A percentile compares a stretch with the other conserved stretches of the same genome.
Conservation (phyloP, 768 basidiomycete species). For the Trametes elegans region DNA sequence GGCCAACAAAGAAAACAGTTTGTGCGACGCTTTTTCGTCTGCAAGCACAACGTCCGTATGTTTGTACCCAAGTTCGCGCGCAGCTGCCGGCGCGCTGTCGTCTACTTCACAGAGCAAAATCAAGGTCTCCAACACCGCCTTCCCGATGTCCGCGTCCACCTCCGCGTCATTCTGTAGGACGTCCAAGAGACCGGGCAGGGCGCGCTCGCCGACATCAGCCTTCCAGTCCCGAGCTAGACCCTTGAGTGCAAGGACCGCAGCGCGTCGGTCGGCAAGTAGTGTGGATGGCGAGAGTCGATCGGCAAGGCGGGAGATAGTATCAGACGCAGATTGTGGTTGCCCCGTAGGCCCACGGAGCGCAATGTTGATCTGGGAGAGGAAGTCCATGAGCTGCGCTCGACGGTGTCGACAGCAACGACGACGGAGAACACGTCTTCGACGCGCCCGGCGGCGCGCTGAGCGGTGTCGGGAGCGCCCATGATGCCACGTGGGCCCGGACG, state of each 20-base stretch:
- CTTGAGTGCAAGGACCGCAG: constrained; percentile 91
- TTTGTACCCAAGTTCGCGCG: constrained; percentile 75
- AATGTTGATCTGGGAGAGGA: constrained; percentile 81
- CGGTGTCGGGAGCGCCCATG: background rate
- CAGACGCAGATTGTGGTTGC: constrained; percentile 76
- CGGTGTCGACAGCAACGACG: constrained; percentile 12
- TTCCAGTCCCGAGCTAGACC: constrained; percentile 91
- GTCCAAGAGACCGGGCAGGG: constrained; percentile 74
- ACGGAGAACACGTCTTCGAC: background rate
- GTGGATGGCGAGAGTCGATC: constrained; percentile 90
- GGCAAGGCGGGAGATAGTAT: constrained; percentile 84
- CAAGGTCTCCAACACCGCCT: constrained; percentile 89
- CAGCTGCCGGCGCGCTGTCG: constrained; percentile 38
- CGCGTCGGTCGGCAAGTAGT: constrained; percentile 86
- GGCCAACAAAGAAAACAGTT: constrained; percentile 71
- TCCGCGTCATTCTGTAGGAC: constrained; percentile 86
- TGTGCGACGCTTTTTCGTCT: constrained; percentile 69
- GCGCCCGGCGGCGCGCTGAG: background rate
- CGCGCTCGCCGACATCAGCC: constrained; percentile 78
- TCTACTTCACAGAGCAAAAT: constrained; percentile 81
- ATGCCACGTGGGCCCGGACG: background rate
- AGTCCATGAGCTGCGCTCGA: constrained; percentile 56
- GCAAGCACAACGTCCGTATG: constrained; percentile 81
- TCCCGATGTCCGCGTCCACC: constrained; percentile 88
- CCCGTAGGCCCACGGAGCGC: constrained; percentile 83